phyloP scores from a whole-genome alignment of 371 early-diverging fungal genomes.

The Smittium culicis region DNA sequence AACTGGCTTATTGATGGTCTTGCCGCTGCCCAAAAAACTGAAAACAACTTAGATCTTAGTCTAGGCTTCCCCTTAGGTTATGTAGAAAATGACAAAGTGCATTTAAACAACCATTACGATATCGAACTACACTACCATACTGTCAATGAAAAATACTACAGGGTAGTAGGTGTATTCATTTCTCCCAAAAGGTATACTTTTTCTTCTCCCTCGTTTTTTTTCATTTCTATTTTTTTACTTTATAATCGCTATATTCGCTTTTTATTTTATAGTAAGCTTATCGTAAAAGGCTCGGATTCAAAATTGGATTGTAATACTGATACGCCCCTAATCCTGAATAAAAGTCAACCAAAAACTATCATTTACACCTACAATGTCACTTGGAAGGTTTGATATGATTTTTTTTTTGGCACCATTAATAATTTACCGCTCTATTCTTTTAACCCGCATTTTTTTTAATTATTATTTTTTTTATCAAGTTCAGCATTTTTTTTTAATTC shows the following conservation, averaged over 20 bases:
- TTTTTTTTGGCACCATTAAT: too few relatives aligned
- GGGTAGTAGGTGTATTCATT: constrained; percentile 83
- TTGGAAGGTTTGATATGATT: constrained; percentile 54
- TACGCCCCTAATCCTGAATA: constrained; percentile 37
- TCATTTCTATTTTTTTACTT: background rate
- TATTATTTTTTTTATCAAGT: too few relatives aligned
- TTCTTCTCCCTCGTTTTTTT: background rate
- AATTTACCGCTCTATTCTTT: too few relatives aligned
- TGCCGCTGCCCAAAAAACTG: constrained; percentile 58
- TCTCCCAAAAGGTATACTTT: constrained; percentile 30
- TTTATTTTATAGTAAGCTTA: constrained; percentile 41
- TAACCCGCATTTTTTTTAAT: too few relatives aligned
- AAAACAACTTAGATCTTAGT: constrained; percentile 45
- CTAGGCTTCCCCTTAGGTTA: constrained; percentile 67
- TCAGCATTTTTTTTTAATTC: too few relatives aligned
- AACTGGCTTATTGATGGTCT: constrained; percentile 86
- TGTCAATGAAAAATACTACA: constrained; percentile 39
- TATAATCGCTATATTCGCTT: background rate
- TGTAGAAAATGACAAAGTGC: constrained; percentile 16
- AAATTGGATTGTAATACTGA: constrained; percentile 29
- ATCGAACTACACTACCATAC: constrained; percentile 71
- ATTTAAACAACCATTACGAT: constrained; percentile 78
- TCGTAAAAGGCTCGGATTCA: constrained; percentile 28
- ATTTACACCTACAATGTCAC: constrained; percentile 69
- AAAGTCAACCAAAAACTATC: constrained; percentile 38